These are phyloP conservation scores for Sclerospora graminicola DNA, from an alignment of 352 stramenopile genomes.

Conservation along the genomic window DNA sequence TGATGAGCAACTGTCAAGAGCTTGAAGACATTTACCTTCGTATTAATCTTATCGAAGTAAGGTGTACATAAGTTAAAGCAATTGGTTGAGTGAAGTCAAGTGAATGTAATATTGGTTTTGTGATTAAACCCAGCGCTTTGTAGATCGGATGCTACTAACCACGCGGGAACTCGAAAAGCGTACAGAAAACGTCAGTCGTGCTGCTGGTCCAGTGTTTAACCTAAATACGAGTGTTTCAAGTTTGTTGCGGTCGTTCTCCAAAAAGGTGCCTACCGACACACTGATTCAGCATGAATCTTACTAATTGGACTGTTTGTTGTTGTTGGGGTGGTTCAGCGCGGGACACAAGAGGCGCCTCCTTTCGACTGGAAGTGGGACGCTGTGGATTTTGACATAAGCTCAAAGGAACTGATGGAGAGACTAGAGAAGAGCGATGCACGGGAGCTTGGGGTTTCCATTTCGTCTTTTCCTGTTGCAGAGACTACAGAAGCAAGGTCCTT, in stretches of 20 bases:
- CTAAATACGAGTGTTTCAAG: constrained; percentile 42
- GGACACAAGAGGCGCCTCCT: constrained; percentile 13
- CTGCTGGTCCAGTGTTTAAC: constrained; percentile 51
- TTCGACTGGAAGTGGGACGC: constrained; percentile 45
- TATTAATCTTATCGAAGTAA: constrained; percentile 66
- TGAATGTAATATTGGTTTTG: background rate
- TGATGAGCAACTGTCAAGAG: constrained; percentile 61
- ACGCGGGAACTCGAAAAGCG: constrained; percentile 59
- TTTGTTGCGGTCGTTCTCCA: constrained; percentile 46
- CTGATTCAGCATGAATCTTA: too few relatives aligned
- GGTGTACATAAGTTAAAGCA: background rate
- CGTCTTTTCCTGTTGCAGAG: constrained; percentile 6
- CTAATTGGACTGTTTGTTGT: background rate
- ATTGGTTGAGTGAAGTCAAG: background rate
- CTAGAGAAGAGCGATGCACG: constrained; percentile 45
- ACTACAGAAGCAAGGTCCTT: background rate
- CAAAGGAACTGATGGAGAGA: constrained; percentile 35
- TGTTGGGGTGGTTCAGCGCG: constrained; percentile 18
- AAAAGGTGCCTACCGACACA: constrained; percentile 33
- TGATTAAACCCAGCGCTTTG: constrained; percentile 32
- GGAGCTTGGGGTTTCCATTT: constrained; percentile 53
- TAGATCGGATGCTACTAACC: constrained; percentile 37
- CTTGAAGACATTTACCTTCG: constrained; percentile 72
- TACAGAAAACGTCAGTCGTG: constrained; percentile 39
- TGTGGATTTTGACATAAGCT: constrained; percentile 46